These are phyloP conservation scores for Penicillium odoratum DNA, from an alignment of 495 filamentous ascomycete genomes.

Conservation along the genomic window DNA sequence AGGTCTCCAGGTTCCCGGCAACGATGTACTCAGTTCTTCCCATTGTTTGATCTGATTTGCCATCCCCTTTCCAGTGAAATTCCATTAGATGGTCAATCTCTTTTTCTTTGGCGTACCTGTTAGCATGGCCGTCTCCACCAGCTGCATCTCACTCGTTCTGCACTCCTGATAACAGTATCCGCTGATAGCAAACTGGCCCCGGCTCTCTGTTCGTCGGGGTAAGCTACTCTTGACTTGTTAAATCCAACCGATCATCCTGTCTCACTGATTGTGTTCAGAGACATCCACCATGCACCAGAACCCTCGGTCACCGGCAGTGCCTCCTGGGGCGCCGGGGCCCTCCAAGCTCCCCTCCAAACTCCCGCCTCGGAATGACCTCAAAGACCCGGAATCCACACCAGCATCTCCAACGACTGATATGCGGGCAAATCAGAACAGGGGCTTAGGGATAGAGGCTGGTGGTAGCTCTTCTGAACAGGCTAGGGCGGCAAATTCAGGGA, in stretches of 20 bases:
- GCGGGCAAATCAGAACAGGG: conserved; percentile 41
- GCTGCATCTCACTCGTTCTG: conserved; percentile 30
- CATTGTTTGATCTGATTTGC: conserved; percentile 13
- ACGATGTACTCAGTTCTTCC: conserved; percentile 25
- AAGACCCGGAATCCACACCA: conserved; percentile 54
- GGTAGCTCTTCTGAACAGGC: conserved; percentile 44
- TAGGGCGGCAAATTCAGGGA: conserved; percentile 35
- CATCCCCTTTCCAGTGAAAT: not conserved
- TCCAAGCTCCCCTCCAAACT: conserved; percentile 65
- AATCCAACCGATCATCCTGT: not conserved
- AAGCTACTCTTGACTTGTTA: conserved; percentile 7
- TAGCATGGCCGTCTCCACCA: conserved; percentile 44
- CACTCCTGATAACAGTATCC: conserved; percentile 37
- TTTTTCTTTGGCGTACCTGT: conserved; percentile 16
- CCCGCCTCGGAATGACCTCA: conserved; percentile 66
- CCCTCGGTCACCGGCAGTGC: conserved; percentile 62
- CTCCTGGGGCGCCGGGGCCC: conserved; percentile 63
- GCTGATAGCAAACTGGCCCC: conserved; percentile 27
- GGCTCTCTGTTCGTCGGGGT: conserved; percentile 17
- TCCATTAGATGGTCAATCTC: conserved; percentile 6
- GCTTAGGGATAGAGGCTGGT: conserved; percentile 43
- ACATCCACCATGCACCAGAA: conserved; percentile 74
- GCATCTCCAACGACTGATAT: conserved; percentile 35
- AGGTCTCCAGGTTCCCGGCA: conserved; percentile 20
- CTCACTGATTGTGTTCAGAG: conserved; percentile 1